Conservation (phyloP, 345 rosid species). For the Kernera saxatilis region DNA sequence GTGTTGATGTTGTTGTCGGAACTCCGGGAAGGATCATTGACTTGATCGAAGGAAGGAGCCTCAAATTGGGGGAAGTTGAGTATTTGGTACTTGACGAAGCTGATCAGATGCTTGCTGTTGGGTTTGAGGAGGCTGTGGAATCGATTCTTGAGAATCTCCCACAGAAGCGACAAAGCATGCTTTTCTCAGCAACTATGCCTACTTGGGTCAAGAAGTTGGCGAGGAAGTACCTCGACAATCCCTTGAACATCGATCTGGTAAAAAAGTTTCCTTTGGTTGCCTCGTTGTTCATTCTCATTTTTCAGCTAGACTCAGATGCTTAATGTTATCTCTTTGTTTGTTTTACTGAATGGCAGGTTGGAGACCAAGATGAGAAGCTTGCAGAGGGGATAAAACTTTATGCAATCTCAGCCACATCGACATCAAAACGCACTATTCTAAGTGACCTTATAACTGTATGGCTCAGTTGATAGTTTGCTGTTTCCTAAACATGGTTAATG, state of each 20-base stretch:
- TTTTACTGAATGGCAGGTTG: constrained; percentile 50
- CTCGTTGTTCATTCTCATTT: background rate
- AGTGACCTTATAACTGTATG: constrained; percentile 89
- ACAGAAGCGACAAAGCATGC: constrained; percentile 85
- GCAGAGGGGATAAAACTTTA: constrained; percentile 92
- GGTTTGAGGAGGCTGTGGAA: constrained; percentile 95
- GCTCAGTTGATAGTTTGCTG: background rate
- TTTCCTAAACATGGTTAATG: background rate
- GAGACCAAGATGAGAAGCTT: constrained; percentile 89
- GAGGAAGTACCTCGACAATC: constrained; percentile 80
- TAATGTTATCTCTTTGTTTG: constrained; percentile 3
- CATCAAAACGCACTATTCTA: constrained; percentile 75
- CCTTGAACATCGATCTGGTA: constrained; percentile 92
- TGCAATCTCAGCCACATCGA: constrained; percentile 70
- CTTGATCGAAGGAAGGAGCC: constrained; percentile 67
- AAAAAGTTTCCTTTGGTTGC: background rate
- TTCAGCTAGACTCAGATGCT: background rate
- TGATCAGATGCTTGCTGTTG: constrained; percentile 99
- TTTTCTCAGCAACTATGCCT: constrained; percentile 99
- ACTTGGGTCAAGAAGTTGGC: constrained; percentile 92
- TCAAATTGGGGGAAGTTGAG: constrained; percentile 80
- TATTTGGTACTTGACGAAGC: constrained; percentile 98
- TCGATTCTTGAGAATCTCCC: constrained; percentile 83
- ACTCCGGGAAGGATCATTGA: constrained; percentile 97
- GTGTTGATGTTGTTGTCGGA: constrained; percentile 97